A percentile compares a stretch with the other conserved stretches of the same genome.
These are phyloP conservation scores for Circinella minor DNA, from an alignment of 371 early-diverging fungal species.

Conservation along the genomic window DNA sequence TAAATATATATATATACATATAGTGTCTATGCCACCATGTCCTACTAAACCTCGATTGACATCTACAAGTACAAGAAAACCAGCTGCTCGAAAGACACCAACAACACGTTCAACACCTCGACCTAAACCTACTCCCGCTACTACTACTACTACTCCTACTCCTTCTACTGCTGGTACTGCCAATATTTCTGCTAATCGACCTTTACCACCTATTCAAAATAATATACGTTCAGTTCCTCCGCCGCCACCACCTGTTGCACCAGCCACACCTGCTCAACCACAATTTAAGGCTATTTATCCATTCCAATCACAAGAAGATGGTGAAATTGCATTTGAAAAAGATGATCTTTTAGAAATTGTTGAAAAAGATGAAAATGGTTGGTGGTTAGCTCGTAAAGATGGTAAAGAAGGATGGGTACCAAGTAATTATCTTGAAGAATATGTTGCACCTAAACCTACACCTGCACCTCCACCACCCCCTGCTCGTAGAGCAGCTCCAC, in stretches of 20 bases:
- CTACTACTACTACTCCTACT: neutral
- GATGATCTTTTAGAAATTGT: constrained; percentile 76
- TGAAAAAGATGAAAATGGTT: constrained; percentile 83
- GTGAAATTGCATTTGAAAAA: constrained; percentile 73
- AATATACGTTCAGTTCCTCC: constrained; percentile 52
- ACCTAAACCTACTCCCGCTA: constrained; percentile 1
- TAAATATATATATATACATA: too few relatives aligned
- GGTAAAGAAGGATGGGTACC: constrained; percentile 87
- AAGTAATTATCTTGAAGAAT: constrained; percentile 79
- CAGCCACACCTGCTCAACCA: constrained; percentile 54
- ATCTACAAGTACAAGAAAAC: constrained; percentile 36
- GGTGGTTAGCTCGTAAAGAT: constrained; percentile 82
- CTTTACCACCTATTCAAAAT: constrained; percentile 26
- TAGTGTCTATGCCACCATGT: constrained; percentile 66
- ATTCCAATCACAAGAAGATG: constrained; percentile 65
- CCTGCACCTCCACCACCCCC: constrained; percentile 61
- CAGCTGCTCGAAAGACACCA: constrained; percentile 27
- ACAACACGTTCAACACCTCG: constrained; percentile 26
- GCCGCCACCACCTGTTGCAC: constrained; percentile 49
- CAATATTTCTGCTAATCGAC: constrained; percentile 26
- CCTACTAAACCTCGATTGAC: constrained; percentile 45
- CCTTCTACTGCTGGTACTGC: constrained; percentile 18
- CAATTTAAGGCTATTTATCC: constrained; percentile 79
- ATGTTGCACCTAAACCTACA: constrained; percentile 49
- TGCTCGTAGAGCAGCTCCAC: constrained; percentile 52